Evolutionary conservation across 495 filamentous ascomycete species (phyloP).

Genomic region (Daldinia grandis): DNA sequence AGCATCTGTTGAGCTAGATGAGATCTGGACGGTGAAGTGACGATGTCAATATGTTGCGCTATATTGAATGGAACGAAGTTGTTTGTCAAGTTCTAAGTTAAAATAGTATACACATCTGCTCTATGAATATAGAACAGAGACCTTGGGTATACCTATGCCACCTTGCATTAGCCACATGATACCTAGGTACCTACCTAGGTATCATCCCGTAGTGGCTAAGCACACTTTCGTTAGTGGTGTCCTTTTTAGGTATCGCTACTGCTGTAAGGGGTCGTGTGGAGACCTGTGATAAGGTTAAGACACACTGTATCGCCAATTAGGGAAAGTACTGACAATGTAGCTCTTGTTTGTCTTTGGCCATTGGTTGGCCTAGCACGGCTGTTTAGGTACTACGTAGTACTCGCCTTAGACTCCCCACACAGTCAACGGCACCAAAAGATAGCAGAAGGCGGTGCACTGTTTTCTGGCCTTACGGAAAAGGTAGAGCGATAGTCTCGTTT

Average conservation of each 20-base stretch:
- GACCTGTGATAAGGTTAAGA: conserved; percentile 15
- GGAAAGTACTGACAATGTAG: not conserved
- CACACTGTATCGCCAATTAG: conserved; percentile 4
- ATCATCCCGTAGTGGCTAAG: not conserved
- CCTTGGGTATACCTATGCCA: too few species aligned
- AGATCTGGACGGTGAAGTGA: not conserved
- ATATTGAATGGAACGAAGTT: not conserved
- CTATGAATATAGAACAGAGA: not conserved
- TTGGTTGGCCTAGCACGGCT: not conserved
- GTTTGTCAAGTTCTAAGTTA: not conserved
- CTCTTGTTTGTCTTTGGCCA: not conserved
- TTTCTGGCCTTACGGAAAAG: conserved; percentile 5
- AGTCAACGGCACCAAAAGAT: conserved; percentile 2
- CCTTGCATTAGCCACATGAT: conserved; percentile 29
- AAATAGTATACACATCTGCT: not conserved
- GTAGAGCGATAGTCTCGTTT: conserved; percentile 34
- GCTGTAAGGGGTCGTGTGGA: conserved; percentile 35
- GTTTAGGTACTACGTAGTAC: conserved; percentile 16
- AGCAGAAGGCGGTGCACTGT: conserved; percentile 27
- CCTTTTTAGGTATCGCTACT: conserved; percentile 7
- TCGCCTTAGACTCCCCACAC: conserved; percentile 7
- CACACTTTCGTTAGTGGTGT: not conserved
- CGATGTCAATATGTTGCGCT: not conserved
- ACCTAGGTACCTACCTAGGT: not conserved
- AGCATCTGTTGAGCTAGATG: not conserved